Evolutionary conservation across 192 early-diverging fungal genomes (phyloP), one percentile per base, ranked within the genome.

Genomic region (Lunasporangiospora selenospora): DNA sequence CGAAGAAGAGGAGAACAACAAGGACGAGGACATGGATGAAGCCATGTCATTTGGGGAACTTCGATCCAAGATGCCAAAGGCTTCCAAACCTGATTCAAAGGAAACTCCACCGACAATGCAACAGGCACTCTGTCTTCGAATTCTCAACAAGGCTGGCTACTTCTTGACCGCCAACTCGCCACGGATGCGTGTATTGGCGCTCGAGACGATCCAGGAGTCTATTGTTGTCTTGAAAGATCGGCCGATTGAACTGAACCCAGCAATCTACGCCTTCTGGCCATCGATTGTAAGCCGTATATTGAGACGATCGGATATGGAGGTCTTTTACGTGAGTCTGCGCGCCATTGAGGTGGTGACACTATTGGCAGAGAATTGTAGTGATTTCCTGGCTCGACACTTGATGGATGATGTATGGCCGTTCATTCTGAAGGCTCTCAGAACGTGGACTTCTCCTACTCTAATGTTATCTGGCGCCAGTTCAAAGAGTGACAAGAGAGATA

Each of bases 241-340:
- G 10, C 60, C 80, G 2, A 31, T 52, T 8, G 76, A 87, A 24
- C 38, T 87, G 24, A 69, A 81, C 44, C 75, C 79, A 26, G 64
- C 83, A 2, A 58, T 87, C 3, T 67, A 84, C 51, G 60, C 48
- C 5, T 53, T 81, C 16, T 87, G 85, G 85, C 81, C 81, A 0
- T 62, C 67, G 0, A 69, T 83, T n/a, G 53, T 87, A 2, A 61
- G 70, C 0, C 61, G 78, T 8, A 49, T 76, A 13, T 37, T 73
- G 23, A 44, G 41, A 51, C 31, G 60, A 19, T 61, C 21, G 33
- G 62, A 31, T n/a, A 47, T 46, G 60, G 69, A 73, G 8, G 53
- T 58, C 19, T 73, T 63, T 31, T 73, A 53, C 41, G 69, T 73
- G 5, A 58, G 69, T 21, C 43, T 73, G 15, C 27, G 54, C 11